These are phyloP conservation scores for Pseudogymnoascus verrucosus DNA, from an alignment of 2,329 filamentous ascomycete species.

Conservation along the genomic window DNA sequence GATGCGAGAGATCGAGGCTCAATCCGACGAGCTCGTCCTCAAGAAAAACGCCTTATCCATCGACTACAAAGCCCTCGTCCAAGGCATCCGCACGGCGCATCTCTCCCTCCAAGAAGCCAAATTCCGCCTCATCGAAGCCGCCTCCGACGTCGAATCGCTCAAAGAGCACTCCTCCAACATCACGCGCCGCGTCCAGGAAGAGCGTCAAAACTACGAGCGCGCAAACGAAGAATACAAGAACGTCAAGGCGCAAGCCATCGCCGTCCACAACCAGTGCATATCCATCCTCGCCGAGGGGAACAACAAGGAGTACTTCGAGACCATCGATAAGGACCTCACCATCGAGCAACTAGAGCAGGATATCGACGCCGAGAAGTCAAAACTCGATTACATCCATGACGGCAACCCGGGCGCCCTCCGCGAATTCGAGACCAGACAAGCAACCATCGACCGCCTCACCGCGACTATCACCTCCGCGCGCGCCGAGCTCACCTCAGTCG, in stretches of 20 bases:
- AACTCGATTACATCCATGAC: conserved; percentile 71
- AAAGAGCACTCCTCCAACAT: conserved; percentile 56
- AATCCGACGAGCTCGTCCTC: conserved; percentile 48
- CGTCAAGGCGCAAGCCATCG: conserved; percentile 32
- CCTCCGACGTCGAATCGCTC: conserved; percentile 70
- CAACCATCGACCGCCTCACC: conserved; percentile 59
- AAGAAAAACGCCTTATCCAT: conserved; percentile 48
- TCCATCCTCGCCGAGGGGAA: conserved; percentile 29
- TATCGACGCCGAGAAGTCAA: conserved; percentile 64
- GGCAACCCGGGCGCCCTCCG: conserved; percentile 67
- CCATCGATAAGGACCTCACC: conserved; percentile 41
- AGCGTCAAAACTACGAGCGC: conserved; percentile 32
- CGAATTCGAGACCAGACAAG: conserved; percentile 67
- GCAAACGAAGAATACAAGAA: conserved; percentile 34
- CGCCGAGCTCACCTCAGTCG: conserved; percentile 46
- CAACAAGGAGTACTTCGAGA: conserved; percentile 31
- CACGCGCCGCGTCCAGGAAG: conserved; percentile 41
- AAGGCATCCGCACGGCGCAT: conserved; percentile 52
- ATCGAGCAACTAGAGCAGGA: conserved; percentile 62
- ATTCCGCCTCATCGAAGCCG: conserved; percentile 67
- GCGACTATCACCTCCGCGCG: conserved; percentile 49
- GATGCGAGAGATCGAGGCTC: conserved; percentile 43
- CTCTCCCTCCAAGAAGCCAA: conserved; percentile 60
- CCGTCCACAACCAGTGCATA: conserved; percentile 28
- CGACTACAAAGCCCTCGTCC: conserved; percentile 49